Percentiles rank a stretch among this genome's conserved stretches.
These are phyloP conservation scores for Caryopteris hybrid DNA, from an alignment of 305 asterid species.

Conservation along the genomic window DNA sequence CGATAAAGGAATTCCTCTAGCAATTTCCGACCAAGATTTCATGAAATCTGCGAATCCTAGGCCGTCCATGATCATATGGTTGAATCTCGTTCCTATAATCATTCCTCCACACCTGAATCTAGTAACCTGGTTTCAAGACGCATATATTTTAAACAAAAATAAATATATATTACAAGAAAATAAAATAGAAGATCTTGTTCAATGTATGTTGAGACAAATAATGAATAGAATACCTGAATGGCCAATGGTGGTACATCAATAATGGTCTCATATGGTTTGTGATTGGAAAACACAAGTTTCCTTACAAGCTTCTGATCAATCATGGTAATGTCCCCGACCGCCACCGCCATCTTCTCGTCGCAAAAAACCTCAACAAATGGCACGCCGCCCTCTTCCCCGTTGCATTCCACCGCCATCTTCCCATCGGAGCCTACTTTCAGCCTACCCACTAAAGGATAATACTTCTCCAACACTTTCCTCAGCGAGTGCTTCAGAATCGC, in stretches of 20 bases:
- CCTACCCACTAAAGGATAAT: neutral
- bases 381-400: conserved; percentile 1
- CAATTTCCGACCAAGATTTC: neutral
- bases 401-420: conserved; percentile 9
- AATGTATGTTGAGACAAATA: no score
- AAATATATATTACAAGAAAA: no score
- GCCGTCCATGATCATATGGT: neutral
- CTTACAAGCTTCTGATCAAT: neutral
- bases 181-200: neutral
- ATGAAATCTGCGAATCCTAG: neutral
- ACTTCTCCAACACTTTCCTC: neutral
- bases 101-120: conserved; percentile 2
- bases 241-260: conserved; percentile 4
- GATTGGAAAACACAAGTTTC: neutral
- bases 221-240: neutral
- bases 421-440: neutral
- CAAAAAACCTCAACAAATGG: neutral
- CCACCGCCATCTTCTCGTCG: conserved; percentile 7
- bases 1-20: neutral
- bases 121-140: neutral
- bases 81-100: neutral
- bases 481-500: neutral
- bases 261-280: neutral
- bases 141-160: no score
- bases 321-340: neutral